phyloP scores from a whole-genome alignment of 352 stramenopile species.

The Phytopythium boreale region DNA sequence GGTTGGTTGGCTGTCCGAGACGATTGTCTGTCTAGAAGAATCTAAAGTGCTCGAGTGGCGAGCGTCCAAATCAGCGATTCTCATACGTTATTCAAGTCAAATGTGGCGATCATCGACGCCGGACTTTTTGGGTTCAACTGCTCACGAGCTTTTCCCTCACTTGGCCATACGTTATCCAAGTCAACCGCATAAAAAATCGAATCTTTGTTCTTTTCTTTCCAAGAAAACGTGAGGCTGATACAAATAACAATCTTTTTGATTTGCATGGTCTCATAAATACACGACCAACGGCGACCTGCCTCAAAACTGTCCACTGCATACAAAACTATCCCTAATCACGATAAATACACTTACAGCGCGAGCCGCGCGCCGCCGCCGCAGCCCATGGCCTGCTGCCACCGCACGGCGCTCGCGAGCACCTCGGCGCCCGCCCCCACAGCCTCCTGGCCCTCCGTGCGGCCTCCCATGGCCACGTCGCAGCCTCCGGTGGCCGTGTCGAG shows the following conservation, averaged over 20 bases:
- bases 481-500: conserved; percentile 29
- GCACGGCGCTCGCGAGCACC: conserved; percentile 14
- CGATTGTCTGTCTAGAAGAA: background rate
- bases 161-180: background rate
- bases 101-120: background rate
- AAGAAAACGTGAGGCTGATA: background rate
- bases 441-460: conserved; percentile 21
- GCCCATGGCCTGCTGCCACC: conserved; percentile 36
- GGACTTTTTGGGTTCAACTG: background rate
- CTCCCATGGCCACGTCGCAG: conserved; percentile 35
- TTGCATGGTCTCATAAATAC: conserved; percentile 10
- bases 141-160: background rate
- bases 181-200: background rate
- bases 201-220: too few relatives aligned
- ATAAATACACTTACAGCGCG: conserved; percentile 6
- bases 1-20: background rate
- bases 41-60: background rate
- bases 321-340: conserved; percentile 1
- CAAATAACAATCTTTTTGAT: conserved; percentile 3
- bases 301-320: conserved; percentile 7
- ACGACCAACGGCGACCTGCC: background rate
- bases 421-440: background rate
- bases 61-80: background rate
- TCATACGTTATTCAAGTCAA: background rate
- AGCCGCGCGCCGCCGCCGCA: conserved; percentile 10